phyloP scores from a whole-genome alignment of 2,329 filamentous ascomycete species.

The Esteya vermicola region DNA sequence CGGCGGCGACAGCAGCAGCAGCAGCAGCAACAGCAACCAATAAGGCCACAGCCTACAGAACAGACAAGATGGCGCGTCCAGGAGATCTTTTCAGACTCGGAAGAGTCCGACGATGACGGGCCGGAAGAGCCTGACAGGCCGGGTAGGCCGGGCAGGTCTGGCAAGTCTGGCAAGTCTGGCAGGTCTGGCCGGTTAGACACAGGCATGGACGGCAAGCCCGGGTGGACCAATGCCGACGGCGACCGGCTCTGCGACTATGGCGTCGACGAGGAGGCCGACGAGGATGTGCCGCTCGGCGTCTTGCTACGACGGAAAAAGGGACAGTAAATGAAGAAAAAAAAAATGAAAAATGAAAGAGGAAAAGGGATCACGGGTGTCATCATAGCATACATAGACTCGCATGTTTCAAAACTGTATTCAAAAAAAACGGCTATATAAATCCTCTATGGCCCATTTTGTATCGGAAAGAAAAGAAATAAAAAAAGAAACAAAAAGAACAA shows the following conservation, averaged over 20 bases:
- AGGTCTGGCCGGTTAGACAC: too few species aligned
- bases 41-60: too few species aligned
- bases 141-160: too few species aligned
- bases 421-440: neutral
- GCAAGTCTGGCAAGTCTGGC: too few species aligned
- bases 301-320: constrained; percentile 36
- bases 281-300: constrained; percentile 56
- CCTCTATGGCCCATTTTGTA: neutral
- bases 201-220: constrained; percentile 34
- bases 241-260: constrained; percentile 64
- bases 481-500: neutral
- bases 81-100: constrained; percentile 9
- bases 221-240: constrained; percentile 64
- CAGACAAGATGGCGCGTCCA: too few species aligned
- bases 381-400: neutral
- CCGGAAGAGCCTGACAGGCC: too few species aligned
- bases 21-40: too few species aligned
- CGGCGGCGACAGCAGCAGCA: constrained; percentile 25
- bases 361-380: neutral
- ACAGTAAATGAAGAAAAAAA: constrained; percentile 4
- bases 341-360: neutral
- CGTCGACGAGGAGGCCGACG: constrained; percentile 38
- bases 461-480: neutral
- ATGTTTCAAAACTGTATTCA: neutral
- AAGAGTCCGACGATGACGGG: constrained; percentile 13